phyloP scores from a whole-genome alignment of 2,329 filamentous ascomycete species.

The Scedosporium aurantiacum region DNA sequence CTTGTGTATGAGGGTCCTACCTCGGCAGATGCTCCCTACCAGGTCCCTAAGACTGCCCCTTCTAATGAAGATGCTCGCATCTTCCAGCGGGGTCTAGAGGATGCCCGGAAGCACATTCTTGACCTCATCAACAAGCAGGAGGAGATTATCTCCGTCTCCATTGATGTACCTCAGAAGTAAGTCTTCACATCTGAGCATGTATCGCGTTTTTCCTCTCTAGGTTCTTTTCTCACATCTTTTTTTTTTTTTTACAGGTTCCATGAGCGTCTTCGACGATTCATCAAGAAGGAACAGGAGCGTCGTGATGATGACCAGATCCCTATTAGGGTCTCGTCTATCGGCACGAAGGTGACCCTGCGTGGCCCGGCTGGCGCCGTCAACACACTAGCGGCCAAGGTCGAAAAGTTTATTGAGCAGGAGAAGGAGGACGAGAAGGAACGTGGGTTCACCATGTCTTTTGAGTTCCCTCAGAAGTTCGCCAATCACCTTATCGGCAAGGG shows the following conservation, averaged over 20 bases:
- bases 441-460: conserved; percentile 73
- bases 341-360: conserved; percentile 58
- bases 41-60: conserved; percentile 43
- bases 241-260: conserved; percentile 37
- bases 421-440: conserved; percentile 90
- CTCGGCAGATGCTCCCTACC: conserved; percentile 33
- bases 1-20: conserved; percentile 64
- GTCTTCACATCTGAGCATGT: conserved; percentile 10
- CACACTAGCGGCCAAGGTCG: conserved; percentile 60
- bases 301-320: conserved; percentile 44
- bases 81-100: conserved; percentile 44
- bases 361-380: conserved; percentile 66
- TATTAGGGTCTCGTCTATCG: conserved; percentile 45
- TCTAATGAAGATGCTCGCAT: conserved; percentile 32
- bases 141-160: conserved; percentile 33
- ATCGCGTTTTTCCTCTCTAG: no score
- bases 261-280: conserved; percentile 50
- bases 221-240: conserved; percentile 17
- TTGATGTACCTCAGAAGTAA: conserved; percentile 50
- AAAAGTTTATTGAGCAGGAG: conserved; percentile 74
- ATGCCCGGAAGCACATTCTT: conserved; percentile 45
- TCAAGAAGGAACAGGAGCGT: conserved; percentile 51
- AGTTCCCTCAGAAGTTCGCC: conserved; percentile 90
- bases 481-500: conserved; percentile 69
- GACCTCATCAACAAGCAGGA: conserved; percentile 50